phyloP scores from a whole-genome alignment of 108 stramenopile species.

The Hondaea fermentalgiana region DNA sequence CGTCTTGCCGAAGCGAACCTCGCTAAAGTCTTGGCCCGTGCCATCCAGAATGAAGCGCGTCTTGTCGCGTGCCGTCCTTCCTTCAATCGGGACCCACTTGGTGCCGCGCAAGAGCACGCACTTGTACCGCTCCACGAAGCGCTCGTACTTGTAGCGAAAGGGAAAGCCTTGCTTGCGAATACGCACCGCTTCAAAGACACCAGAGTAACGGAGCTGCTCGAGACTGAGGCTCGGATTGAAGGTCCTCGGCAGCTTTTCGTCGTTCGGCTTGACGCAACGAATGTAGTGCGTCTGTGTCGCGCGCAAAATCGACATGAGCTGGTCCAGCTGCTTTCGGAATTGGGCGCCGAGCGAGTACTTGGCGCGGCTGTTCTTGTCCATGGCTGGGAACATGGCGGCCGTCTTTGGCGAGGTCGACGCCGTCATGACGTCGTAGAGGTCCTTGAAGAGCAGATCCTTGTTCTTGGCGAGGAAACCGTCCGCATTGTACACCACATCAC shows the following conservation, averaged over 20 bases:
- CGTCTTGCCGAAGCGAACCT: neutral
- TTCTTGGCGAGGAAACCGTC: slow-evolving; percentile 79
- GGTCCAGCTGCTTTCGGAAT: slow-evolving; percentile 44
- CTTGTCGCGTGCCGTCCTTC: neutral
- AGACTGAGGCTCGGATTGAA: slow-evolving; percentile 28
- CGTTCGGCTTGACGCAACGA: slow-evolving; percentile 56
- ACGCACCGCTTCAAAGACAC: slow-evolving; percentile 35
- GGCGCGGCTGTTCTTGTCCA: neutral
- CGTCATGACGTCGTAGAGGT: slow-evolving; percentile 44
- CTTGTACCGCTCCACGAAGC: slow-evolving; percentile 26
- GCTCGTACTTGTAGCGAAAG: slow-evolving; percentile 18
- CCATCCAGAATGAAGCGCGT: neutral
- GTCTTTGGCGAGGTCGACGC: neutral
- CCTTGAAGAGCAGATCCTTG: slow-evolving; percentile 75
- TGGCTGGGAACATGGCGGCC: slow-evolving; percentile 14
- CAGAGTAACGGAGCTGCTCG: slow-evolving; percentile 35
- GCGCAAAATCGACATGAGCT: slow-evolving; percentile 38
- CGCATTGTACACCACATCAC: slow-evolving; percentile 71
- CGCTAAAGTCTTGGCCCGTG: neutral
- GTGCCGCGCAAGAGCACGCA: neutral
- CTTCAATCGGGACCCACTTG: slow-evolving; percentile 9
- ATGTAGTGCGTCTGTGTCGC: slow-evolving; percentile 48
- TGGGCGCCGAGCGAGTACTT: slow-evolving; percentile 39
- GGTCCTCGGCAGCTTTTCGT: slow-evolving; percentile 26
- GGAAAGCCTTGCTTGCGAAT: slow-evolving; percentile 34